Conservation (phyloP, 1,139 yeast species). For the Candida sp. region DNA sequence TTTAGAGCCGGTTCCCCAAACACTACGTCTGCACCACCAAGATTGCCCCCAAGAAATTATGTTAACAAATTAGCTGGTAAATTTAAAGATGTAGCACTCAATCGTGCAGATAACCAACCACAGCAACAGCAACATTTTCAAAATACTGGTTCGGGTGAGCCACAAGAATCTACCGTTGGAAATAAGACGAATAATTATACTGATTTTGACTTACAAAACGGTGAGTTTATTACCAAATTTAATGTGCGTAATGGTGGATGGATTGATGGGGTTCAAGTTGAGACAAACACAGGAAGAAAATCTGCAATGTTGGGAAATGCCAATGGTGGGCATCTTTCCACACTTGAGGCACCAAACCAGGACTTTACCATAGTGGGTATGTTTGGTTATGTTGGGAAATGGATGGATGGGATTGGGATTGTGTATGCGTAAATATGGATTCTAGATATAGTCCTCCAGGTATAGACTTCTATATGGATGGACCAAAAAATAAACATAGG, state of each 20-base stretch:
- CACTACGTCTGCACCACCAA: constrained; percentile 33
- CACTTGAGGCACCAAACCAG: constrained; percentile 53
- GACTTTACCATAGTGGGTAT: constrained; percentile 62
- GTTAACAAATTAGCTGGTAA: constrained; percentile 25
- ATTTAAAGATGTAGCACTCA: too few species aligned
- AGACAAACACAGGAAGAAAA: constrained; percentile 45
- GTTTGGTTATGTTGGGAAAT: constrained; percentile 59
- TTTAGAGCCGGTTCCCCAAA: constrained; percentile 7
- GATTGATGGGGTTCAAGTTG: constrained; percentile 84
- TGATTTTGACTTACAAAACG: constrained; percentile 53
- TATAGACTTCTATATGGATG: too few species aligned
- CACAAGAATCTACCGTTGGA: constrained; percentile 42
- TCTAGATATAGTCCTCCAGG: too few species aligned
- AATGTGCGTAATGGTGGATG: constrained; percentile 76
- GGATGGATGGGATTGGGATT: constrained; percentile 78
- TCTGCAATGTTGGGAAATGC: constrained; percentile 59
- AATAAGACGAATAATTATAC: constrained; percentile 53
- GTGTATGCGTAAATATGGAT: constrained; percentile 35
- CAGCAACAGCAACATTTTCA: background rate
- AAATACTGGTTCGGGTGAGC: background rate
- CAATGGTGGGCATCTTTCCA: constrained; percentile 65
- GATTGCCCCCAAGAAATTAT: constrained; percentile 48
- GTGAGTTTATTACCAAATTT: constrained; percentile 60
- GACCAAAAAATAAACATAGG: too few species aligned
- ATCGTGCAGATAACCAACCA: background rate